Percentiles rank a stretch among this genome's conserved stretches.
Evolutionary conservation across 352 stramenopile species (phyloP).

Genomic region (Phytophthora foliorum): DNA sequence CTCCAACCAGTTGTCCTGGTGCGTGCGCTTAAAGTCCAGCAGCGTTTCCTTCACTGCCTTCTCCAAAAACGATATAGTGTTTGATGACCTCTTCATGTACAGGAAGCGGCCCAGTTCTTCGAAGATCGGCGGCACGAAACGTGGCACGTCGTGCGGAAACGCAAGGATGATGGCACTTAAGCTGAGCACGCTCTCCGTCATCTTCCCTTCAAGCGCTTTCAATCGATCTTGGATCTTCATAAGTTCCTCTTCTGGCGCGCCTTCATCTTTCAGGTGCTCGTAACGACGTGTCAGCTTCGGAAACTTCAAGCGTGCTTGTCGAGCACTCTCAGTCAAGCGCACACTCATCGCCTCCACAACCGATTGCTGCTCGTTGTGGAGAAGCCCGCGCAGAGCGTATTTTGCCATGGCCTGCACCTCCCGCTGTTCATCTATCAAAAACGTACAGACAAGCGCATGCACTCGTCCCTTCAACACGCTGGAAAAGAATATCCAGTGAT

Average conservation of each 20-base stretch:
- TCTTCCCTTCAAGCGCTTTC: conserved; percentile 57
- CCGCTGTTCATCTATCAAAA: conserved; percentile 76
- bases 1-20: conserved; percentile 88
- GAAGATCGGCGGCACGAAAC: conserved; percentile 74
- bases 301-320: conserved; percentile 59
- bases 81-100: conserved; percentile 71
- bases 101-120: conserved; percentile 78
- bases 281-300: conserved; percentile 70
- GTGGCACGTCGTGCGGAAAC: conserved; percentile 80
- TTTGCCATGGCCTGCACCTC: conserved; percentile 88
- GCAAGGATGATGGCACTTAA: conserved; percentile 78
- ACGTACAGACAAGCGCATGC: conserved; percentile 57
- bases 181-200: conserved; percentile 73
- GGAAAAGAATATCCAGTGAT: conserved; percentile 74
- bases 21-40: conserved; percentile 86
- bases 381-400: conserved; percentile 70
- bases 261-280: conserved; percentile 50
- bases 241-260: conserved; percentile 36
- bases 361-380: conserved; percentile 60
- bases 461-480: conserved; percentile 51
- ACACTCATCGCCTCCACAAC: conserved; percentile 51
- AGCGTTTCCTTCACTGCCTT: conserved; percentile 84
- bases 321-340: conserved; percentile 46
- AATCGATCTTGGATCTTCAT: conserved; percentile 51
- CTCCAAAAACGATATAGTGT: conserved; percentile 70